Percentiles rank a stretch among this genome's conserved stretches.
Evolutionary conservation across 768 basidiomycete species (phyloP).

Genomic region (Stropharia rugosoannulata): DNA sequence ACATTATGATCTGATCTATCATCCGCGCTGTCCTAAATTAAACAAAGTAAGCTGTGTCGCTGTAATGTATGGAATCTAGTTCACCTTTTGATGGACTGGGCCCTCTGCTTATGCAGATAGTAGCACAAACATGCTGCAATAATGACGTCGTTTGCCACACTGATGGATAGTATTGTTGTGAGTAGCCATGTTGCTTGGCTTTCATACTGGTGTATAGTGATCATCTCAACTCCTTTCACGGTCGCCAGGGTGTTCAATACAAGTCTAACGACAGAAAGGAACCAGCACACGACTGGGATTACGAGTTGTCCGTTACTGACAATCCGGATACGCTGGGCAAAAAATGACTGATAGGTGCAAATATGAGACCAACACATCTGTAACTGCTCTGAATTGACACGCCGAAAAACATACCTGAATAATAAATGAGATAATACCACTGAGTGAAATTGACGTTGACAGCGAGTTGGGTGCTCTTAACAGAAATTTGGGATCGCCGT

Average conservation of each 20-base stretch:
- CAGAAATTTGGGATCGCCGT: neutral
- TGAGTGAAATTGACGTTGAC: neutral
- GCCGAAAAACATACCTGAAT: slow-evolving; percentile 3
- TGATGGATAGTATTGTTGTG: too few relatives aligned
- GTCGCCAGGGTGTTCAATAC: neutral
- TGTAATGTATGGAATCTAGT: too few relatives aligned
- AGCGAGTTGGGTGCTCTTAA: neutral
- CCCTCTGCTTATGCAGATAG: too few relatives aligned
- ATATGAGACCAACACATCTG: neutral
- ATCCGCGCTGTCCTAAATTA: too few relatives aligned
- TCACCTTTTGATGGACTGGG: too few relatives aligned
- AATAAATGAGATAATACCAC: neutral
- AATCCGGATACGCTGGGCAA: slow-evolving; percentile 2
- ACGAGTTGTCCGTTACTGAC: neutral
- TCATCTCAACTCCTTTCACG: neutral
- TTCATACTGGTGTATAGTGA: neutral
- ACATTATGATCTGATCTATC: too few relatives aligned
- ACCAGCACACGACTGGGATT: slow-evolving; percentile 3
- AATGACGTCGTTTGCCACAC: too few relatives aligned
- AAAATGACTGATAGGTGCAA: neutral
- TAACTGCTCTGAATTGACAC: neutral
- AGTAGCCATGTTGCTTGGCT: too few relatives aligned
- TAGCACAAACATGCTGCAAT: too few relatives aligned
- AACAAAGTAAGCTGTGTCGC: too few relatives aligned
- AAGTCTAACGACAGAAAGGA: neutral